Base-by-base conservation (phyloP, 805 yeast genomes). In the Tetrapisispora taiwanensis region DNA sequence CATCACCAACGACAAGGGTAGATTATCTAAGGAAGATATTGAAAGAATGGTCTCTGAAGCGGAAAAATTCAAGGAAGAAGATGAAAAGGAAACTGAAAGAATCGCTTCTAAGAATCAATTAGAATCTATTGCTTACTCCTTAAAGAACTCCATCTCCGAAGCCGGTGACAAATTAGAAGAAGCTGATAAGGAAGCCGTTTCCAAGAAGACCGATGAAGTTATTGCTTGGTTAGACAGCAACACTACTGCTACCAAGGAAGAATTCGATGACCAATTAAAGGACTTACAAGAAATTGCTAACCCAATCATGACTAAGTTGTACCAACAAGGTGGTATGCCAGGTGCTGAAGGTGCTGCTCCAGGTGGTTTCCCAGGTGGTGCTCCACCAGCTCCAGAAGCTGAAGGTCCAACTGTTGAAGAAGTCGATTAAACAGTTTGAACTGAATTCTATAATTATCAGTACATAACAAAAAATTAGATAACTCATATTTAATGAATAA, bases 11-110 rank as follows among this genome's bases (percentile, higher is more conserved):
- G 97, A 89, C 72, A 89, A 88, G 79, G 97, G 97, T 73, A 89
- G 97, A 80, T 80, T 89, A 67, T 85, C 96, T 52, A 86, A 88
- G 81, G 96, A 89, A 69, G 97, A 89, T 66, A 89, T 89, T 60
- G 97, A 89, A 74, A 84, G 90, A 72, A 89, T 89, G 97, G 96
- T 89, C 54, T 70, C 84, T 53, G 97, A 90, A 72, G 97, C 97
- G 65, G 97, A 90, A 76, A 89, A 88, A 75, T 89, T 75, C 84
- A 88, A 86, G 78, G 95, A 86, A 57, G 95, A 89, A 70, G 96
- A 89, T 70, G 97, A 88, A 70, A 78, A 79, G 75, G 96, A 89
- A 77, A 81, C 96, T 67, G 70, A 78, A 57, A 87, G 97, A 76
- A 83, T 89, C 62, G 84, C 79, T 62, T 83, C 95, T 68, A 89